These are phyloP conservation scores for Ottelia alismoides DNA, from an alignment of 106 monocot genomes.

Conservation along the genomic window DNA sequence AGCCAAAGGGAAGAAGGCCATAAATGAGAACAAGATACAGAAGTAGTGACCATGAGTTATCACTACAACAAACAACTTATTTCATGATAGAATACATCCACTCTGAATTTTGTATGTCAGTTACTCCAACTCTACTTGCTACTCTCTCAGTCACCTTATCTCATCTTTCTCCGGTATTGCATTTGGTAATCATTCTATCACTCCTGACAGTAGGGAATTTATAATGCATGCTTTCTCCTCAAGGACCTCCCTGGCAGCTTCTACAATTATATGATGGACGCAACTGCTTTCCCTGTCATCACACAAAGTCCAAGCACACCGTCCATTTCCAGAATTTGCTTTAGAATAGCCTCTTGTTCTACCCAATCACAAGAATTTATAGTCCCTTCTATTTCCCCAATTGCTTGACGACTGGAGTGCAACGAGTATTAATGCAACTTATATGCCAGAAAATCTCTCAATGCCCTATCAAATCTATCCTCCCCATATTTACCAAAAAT, in stretches of 20 bases:
- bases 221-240: constrained; percentile 82
- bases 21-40: constrained; percentile 75
- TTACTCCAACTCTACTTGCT: constrained; percentile 33
- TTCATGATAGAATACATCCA: constrained; percentile 77
- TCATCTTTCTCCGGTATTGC: constrained; percentile 71
- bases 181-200: constrained; percentile 54
- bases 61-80: constrained; percentile 37
- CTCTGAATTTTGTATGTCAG: constrained; percentile 63
- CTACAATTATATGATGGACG: constrained; percentile 56
- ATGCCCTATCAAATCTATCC: constrained; percentile 51
- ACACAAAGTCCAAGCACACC: constrained; percentile 62
- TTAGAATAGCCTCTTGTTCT: constrained; percentile 78
- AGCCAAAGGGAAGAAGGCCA: constrained; percentile 73
- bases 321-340: constrained; percentile 80
- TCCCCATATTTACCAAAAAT: constrained; percentile 89
- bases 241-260: constrained; percentile 62
- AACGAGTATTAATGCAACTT: constrained; percentile 73
- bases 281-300: constrained; percentile 68
- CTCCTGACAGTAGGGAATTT: constrained; percentile 50
- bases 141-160: constrained; percentile 59
- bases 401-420: constrained; percentile 61
- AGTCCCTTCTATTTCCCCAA: constrained; percentile 62
- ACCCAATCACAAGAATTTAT: constrained; percentile 47
- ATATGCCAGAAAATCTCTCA: constrained; percentile 58
- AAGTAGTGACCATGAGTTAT: constrained; percentile 82